Conservation (phyloP, 176 grass and related monocot genomes). For the Stipa capillata region DNA sequence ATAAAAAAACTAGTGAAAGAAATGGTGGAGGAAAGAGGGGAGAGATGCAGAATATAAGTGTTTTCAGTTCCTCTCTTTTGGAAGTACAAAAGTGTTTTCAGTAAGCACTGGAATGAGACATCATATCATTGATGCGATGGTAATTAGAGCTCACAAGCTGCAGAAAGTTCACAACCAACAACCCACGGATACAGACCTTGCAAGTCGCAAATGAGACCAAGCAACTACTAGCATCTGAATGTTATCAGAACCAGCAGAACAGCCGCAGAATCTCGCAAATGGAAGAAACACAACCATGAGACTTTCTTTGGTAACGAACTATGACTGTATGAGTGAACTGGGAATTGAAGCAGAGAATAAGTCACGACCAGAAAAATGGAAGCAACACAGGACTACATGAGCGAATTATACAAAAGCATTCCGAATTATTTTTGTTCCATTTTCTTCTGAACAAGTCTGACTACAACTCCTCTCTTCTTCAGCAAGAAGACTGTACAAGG, state of each 20-base stretch:
- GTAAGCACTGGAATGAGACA: not conserved
- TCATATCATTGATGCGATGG: too few relatives aligned
- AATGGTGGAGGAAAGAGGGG: not conserved
- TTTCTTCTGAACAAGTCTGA: not conserved
- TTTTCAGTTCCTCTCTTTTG: not conserved
- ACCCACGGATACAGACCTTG: not conserved
- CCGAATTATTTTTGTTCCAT: not conserved
- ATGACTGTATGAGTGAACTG: too few relatives aligned
- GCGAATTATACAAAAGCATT: too few relatives aligned
- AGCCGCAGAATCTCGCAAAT: not conserved
- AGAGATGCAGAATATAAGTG: not conserved
- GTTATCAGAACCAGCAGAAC: not conserved
- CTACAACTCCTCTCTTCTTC: not conserved
- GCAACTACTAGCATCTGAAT: not conserved
- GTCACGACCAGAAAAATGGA: not conserved
- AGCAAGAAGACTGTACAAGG: conserved; percentile 4
- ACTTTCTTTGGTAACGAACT: too few relatives aligned
- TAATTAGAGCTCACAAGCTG: not conserved
- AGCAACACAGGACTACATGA: too few relatives aligned
- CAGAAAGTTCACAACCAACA: not conserved
- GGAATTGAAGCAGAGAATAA: not conserved
- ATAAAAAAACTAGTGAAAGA: too few relatives aligned
- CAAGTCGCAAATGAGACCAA: not conserved
- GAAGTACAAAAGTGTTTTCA: not conserved
- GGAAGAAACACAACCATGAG: too few relatives aligned